phyloP scores from a whole-genome alignment of 2,329 filamentous ascomycete species.

The Beauveria sp. region DNA sequence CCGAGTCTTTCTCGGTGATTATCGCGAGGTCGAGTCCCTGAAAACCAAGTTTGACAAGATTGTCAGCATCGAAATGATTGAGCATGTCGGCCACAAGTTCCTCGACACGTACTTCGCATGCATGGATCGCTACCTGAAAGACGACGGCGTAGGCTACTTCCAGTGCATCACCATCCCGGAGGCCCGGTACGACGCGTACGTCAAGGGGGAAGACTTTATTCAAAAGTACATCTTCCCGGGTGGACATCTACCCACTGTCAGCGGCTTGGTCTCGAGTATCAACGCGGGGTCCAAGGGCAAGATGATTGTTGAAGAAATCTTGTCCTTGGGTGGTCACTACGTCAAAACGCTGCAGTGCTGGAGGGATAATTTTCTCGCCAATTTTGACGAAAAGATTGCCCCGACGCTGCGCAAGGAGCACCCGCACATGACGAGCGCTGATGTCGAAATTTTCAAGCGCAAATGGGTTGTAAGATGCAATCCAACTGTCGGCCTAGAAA shows the following conservation, averaged over 20 bases:
- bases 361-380: constrained; percentile 56
- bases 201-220: constrained; percentile 64
- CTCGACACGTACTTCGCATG: constrained; percentile 60
- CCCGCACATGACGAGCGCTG: constrained; percentile 49
- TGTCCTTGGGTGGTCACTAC: constrained; percentile 71
- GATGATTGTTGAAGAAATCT: constrained; percentile 57
- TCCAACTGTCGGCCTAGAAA: background rate
- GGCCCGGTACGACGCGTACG: constrained; percentile 56
- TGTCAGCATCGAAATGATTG: constrained; percentile 70
- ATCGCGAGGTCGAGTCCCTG: constrained; percentile 51
- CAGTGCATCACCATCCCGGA: constrained; percentile 75
- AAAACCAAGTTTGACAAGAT: constrained; percentile 58
- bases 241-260: constrained; percentile 56
- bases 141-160: constrained; percentile 61
- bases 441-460: constrained; percentile 58
- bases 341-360: constrained; percentile 61
- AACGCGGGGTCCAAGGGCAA: constrained; percentile 51
- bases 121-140: constrained; percentile 57
- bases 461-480: constrained; percentile 56
- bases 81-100: constrained; percentile 63
- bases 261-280: constrained; percentile 53
- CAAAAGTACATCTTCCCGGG: constrained; percentile 72
- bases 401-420: constrained; percentile 53
- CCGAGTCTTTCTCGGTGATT: constrained; percentile 59
- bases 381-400: constrained; percentile 53